These are phyloP conservation scores for Anthostomella pinea DNA, from an alignment of 2,329 filamentous ascomycete species.

Conservation along the genomic window DNA sequence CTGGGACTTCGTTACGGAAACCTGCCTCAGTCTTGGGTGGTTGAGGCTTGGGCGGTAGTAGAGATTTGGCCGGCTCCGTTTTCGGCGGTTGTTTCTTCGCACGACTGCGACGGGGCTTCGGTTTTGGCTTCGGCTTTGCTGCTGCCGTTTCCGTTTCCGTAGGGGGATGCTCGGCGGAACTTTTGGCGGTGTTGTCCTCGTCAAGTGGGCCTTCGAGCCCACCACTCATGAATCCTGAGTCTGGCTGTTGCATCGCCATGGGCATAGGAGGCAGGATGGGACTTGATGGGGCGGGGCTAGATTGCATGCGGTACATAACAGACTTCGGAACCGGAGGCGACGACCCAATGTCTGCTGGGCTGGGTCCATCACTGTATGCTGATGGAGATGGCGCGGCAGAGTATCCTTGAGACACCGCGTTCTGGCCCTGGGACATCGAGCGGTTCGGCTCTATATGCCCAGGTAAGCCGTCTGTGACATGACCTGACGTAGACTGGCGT, in stretches of 20 bases:
- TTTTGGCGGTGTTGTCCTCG: constrained; percentile 59
- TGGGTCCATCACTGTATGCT: constrained; percentile 55
- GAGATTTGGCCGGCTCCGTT: constrained; percentile 21
- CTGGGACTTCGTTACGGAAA: constrained; percentile 42
- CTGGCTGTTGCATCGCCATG: constrained; percentile 58
- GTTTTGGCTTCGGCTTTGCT: constrained; percentile 35
- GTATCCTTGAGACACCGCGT: constrained; percentile 54
- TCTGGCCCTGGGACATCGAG: constrained; percentile 43
- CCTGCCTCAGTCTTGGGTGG: too few species aligned
- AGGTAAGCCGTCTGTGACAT: constrained; percentile 41
- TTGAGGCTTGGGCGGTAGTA: too few species aligned
- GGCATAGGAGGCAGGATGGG: constrained; percentile 68
- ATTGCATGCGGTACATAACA: constrained; percentile 47
- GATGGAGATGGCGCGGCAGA: constrained; percentile 50
- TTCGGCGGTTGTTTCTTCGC: constrained; percentile 29
- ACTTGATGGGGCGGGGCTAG: constrained; percentile 72
- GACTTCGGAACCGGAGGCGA: constrained; percentile 79
- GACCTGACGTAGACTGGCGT: constrained; percentile 57
- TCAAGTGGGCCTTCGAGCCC: constrained; percentile 57
- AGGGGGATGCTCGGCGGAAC: constrained; percentile 37
- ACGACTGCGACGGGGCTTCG: constrained; percentile 32
- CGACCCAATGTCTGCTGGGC: constrained; percentile 80
- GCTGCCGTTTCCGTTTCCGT: constrained; percentile 21
- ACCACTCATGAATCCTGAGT: constrained; percentile 87
- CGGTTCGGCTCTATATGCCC: constrained; percentile 34